Conservation (phyloP, 208 protist genomes). For the Endotrypanum monterogeii region DNA sequence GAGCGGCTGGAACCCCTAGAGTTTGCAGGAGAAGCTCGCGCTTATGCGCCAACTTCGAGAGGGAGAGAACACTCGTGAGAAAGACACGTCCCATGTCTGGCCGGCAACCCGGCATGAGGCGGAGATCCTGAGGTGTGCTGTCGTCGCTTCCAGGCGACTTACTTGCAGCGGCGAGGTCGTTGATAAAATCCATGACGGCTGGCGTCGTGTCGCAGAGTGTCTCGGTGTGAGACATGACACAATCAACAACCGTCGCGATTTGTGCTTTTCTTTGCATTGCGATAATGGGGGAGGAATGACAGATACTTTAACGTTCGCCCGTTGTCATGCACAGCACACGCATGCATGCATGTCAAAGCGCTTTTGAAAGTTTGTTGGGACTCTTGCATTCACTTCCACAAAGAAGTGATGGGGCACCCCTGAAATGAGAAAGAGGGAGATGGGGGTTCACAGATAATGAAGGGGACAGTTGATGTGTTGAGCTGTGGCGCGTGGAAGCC, state of each 20-base stretch:
- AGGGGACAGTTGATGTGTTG: too few relatives aligned
- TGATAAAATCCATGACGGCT: constrained; percentile 10
- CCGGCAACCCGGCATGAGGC: background rate
- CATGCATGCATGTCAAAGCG: background rate
- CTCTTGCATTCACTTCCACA: too few relatives aligned
- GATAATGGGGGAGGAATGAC: too few relatives aligned
- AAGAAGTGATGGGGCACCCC: background rate
- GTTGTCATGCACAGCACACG: background rate
- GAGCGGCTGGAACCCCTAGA: background rate
- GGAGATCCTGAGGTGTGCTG: background rate
- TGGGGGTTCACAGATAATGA: too few relatives aligned
- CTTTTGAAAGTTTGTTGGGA: too few relatives aligned
- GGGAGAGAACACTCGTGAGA: constrained; percentile 15
- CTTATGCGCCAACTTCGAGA: constrained; percentile 17
- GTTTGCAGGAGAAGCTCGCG: constrained; percentile 16
- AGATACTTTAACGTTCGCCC: background rate
- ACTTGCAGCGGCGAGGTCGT: background rate
- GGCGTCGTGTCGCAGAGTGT: constrained; percentile 22
- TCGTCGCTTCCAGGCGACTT: background rate
- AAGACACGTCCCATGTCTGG: constrained; percentile 16
- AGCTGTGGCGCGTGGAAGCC: too few relatives aligned
- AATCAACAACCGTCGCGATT: background rate
- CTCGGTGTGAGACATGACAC: constrained; percentile 10
- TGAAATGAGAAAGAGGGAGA: background rate
- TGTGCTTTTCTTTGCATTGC: too few relatives aligned